A percentile compares a stretch with the other conserved stretches of the same genome.
Evolutionary conservation across 2,329 filamentous ascomycete species (phyloP).

Genomic region (Pestalotiopsis sp.): DNA sequence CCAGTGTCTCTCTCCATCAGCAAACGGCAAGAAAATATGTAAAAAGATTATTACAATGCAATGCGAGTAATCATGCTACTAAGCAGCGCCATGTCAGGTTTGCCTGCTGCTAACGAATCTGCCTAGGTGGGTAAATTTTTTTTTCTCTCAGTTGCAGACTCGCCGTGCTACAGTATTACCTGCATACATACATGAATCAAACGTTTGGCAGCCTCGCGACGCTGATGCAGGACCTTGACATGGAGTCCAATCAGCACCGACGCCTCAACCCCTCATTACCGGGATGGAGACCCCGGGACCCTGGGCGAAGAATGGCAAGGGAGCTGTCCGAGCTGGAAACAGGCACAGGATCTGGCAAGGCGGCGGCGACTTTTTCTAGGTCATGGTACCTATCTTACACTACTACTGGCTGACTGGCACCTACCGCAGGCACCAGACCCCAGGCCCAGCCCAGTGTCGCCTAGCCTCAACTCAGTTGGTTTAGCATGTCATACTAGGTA

Average conservation of each 20-base stretch:
- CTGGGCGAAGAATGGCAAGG: neutral
- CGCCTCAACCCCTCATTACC: slow-evolving; percentile 6
- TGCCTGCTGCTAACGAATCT: too few relatives aligned
- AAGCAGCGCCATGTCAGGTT: too few relatives aligned
- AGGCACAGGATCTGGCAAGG: slow-evolving; percentile 6
- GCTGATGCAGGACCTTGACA: slow-evolving; percentile 9
- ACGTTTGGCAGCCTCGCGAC: slow-evolving; percentile 5
- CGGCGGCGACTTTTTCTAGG: slow-evolving; percentile 7
- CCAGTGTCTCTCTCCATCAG: too few relatives aligned
- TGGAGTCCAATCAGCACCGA: slow-evolving; percentile 9
- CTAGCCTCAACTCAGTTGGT: slow-evolving; percentile 6
- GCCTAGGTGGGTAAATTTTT: too few relatives aligned
- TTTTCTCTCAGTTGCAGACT: too few relatives aligned
- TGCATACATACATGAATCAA: too few relatives aligned
- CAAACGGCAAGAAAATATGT: too few relatives aligned
- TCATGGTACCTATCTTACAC: neutral
- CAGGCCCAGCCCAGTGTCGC: neutral
- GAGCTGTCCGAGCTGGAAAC: neutral
- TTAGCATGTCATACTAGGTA: neutral
- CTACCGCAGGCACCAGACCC: neutral
- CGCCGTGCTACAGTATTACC: too few relatives aligned
- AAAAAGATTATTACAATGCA: too few relatives aligned
- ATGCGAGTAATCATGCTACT: too few relatives aligned
- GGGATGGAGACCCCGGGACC: slow-evolving; percentile 1
- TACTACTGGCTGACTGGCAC: neutral